phyloP scores from a whole-genome alignment of 1,139 yeast genomes.

The Candida labiduridarum region DNA sequence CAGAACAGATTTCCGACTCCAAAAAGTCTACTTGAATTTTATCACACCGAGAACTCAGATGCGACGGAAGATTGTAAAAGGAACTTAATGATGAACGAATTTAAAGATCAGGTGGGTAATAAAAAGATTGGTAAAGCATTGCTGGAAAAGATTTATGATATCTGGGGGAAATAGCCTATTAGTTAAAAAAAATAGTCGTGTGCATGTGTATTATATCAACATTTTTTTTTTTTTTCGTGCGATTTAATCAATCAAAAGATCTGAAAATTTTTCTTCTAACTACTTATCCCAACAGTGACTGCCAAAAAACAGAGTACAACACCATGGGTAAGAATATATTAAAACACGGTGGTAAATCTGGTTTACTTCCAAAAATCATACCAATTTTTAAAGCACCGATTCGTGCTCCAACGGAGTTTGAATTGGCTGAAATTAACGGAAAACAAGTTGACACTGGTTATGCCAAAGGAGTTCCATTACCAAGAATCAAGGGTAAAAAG shows the following conservation, averaged over 20 bases:
- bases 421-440: constrained; percentile 31
- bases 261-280: neutral
- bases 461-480: constrained; percentile 74
- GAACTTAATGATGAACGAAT: constrained; percentile 42
- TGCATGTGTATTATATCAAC: neutral
- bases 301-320: neutral
- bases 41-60: constrained; percentile 21
- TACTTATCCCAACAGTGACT: neutral
- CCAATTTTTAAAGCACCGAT: constrained; percentile 67
- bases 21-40: constrained; percentile 42
- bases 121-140: constrained; percentile 61
- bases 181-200: constrained; percentile 3
- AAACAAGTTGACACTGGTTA: constrained; percentile 61
- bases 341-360: constrained; percentile 71
- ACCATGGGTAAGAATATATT: constrained; percentile 54
- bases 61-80: constrained; percentile 35
- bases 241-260: neutral
- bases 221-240: constrained; percentile 3
- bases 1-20: constrained; percentile 74
- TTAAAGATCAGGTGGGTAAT: constrained; percentile 58
- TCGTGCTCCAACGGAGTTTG: constrained; percentile 48
- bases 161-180: constrained; percentile 50
- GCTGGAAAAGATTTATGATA: constrained; percentile 61
- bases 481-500: constrained; percentile 54
- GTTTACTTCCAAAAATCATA: constrained; percentile 78